These are phyloP conservation scores for Cucumis sativus DNA, from an alignment of 306 rosid genomes.

Conservation along the genomic window Cucumber_9930_V3 NC_026655.2:26734501-26735000, in stretches of 20 bases:
- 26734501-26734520: background rate
- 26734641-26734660: too few species aligned
- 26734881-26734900: background rate
- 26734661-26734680: too few species aligned
- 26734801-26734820: background rate
- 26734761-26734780: background rate
- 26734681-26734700: too few species aligned
- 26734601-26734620: too few species aligned
- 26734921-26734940: too few species aligned
- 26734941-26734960: background rate
- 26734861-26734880: background rate
- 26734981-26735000: background rate
- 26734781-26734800: background rate
- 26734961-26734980: background rate
- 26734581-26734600: too few species aligned
- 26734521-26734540: background rate
- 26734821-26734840: background rate
- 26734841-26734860: background rate
- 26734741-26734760: background rate
- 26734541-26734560: too few species aligned
- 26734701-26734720: too few species aligned
- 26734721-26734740: background rate
- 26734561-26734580: too few species aligned
- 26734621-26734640: too few species aligned
- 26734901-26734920: too few species aligned